phyloP scores from a whole-genome alignment of 257 asterid genomes.

The Fraxinus quadrangulata region DNA sequence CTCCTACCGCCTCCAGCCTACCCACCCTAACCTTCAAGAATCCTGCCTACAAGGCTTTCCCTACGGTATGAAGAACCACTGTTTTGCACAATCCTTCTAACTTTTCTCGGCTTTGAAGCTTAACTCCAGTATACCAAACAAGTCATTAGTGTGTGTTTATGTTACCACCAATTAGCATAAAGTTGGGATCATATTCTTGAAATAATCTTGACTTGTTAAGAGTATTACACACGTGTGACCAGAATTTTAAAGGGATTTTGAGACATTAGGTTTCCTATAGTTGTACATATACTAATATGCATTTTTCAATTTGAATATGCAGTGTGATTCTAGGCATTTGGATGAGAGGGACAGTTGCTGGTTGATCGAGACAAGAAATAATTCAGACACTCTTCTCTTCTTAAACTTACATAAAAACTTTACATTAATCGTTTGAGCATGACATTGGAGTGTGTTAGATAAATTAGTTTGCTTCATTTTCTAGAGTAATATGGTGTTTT shows the following conservation, averaged over 20 bases:
- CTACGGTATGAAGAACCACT: slow-evolving; percentile 14
- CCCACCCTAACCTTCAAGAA: slow-evolving; percentile 72
- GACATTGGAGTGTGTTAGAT: background rate
- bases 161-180: no score
- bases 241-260: no score
- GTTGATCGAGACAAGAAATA: background rate
- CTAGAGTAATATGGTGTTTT: background rate
- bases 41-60: slow-evolving; percentile 19
- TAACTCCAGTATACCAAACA: background rate
- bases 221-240: no score
- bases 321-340: background rate
- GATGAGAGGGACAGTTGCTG: background rate
- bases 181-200: no score
- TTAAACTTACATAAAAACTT: no score
- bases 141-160: background rate
- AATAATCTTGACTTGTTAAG: no score
- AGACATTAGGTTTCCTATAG: no score
- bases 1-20: slow-evolving; percentile 57
- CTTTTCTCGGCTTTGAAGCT: no score
- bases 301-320: background rate
- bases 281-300: background rate
- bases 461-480: background rate
- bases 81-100: background rate
- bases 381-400: background rate
- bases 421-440: background rate